A percentile compares a stretch with the other conserved stretches of the same genome.
These are phyloP conservation scores for Eleusine indica DNA, from an alignment of 176 grass and related monocot genomes.

Conservation along the genomic window DNA sequence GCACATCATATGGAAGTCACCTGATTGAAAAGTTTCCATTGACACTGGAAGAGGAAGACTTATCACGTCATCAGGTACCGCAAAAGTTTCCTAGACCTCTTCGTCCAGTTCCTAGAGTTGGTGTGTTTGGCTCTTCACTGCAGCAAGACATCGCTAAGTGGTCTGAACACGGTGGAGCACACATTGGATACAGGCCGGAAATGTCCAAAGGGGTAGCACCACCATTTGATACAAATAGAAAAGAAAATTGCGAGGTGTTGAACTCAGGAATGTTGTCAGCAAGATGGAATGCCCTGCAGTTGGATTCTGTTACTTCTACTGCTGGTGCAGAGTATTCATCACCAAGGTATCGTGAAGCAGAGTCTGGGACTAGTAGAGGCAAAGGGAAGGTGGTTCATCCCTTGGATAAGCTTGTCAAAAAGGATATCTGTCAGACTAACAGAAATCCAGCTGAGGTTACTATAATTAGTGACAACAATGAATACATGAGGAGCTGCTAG, in stretches of 20 bases:
- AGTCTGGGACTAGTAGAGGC: slow-evolving; percentile 28
- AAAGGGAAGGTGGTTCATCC: slow-evolving; percentile 32
- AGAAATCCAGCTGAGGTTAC: slow-evolving; percentile 78
- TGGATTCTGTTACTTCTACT: slow-evolving; percentile 18
- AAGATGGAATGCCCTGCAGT: slow-evolving; percentile 35
- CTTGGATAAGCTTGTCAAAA: slow-evolving; percentile 45
- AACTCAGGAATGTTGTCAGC: slow-evolving; percentile 42
- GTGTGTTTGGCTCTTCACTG: slow-evolving; percentile 59
- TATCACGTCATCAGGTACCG: slow-evolving; percentile 26
- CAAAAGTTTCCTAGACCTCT: slow-evolving; percentile 55
- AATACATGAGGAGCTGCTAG: slow-evolving; percentile 54
- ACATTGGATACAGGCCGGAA: slow-evolving; percentile 51
- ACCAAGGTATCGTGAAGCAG: slow-evolving; percentile 6
- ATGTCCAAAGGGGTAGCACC: slow-evolving; percentile 24
- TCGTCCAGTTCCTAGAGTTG: slow-evolving; percentile 67
- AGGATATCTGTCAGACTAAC: slow-evolving; percentile 66
- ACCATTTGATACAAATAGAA: slow-evolving; percentile 25
- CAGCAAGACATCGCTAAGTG: slow-evolving; percentile 73
- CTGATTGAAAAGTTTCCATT: slow-evolving; percentile 30
- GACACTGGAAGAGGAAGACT: slow-evolving; percentile 26
- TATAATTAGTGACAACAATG: slow-evolving; percentile 58
- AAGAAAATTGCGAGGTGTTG: slow-evolving; percentile 24
- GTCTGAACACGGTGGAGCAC: slow-evolving; percentile 54
- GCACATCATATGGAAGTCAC: slow-evolving; percentile 33
- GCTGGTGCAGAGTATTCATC: slow-evolving; percentile 25